Evolutionary conservation across 129 eudicot species (phyloP), one percentile per base, ranked within the genome.

Genomic region (Lactuca saligna): DNA sequence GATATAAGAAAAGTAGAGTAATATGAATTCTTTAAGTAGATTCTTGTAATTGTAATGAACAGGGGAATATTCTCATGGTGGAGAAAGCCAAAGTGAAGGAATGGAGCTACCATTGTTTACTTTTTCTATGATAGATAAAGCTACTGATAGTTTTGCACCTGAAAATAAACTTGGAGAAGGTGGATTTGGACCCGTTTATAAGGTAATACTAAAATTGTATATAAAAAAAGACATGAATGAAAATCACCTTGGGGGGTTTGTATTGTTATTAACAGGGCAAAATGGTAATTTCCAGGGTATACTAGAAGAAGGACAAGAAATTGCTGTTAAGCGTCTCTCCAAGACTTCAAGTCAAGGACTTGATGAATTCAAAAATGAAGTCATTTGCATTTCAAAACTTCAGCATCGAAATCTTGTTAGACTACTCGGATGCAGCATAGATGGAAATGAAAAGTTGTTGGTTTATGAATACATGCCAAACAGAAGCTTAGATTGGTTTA

Each of bases 401-500:
- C 81, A 77, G 35, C 82, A 78, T 15, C 61, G 70, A 34, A 78
- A 78, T 62, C 82, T 78, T 60, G 82, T 79, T 33, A 72, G 55
- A 69, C 69, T 73, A 17, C 59, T 72, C 12, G 82, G 82, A 2
- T 78, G 82, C 51, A 65, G 82, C 44, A 54, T 78, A 11, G 42
- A 78, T 15, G 69, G 48, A 39, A 58, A 78, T 7, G 78, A 78
- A 35, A 78, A 72, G 51, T 38, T 78, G 51, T 53, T 78, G 63
- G 14, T 78, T 44, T 72, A 78, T 16, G 78, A 78, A 34, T 78
- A 78, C 78, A 78, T 78, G 82, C 73, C 74, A 14, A 78, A 78
- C 71, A 70, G 46, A 50, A 68, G 83, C 70, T 66, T 73, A 9
- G 83, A 79, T 16, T 67, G 46, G 3, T 73, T 79, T 64, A 20